These are phyloP conservation scores for Nemania sp. DNA, from an alignment of 2,329 filamentous ascomycete species.

Conservation along the genomic window DNA sequence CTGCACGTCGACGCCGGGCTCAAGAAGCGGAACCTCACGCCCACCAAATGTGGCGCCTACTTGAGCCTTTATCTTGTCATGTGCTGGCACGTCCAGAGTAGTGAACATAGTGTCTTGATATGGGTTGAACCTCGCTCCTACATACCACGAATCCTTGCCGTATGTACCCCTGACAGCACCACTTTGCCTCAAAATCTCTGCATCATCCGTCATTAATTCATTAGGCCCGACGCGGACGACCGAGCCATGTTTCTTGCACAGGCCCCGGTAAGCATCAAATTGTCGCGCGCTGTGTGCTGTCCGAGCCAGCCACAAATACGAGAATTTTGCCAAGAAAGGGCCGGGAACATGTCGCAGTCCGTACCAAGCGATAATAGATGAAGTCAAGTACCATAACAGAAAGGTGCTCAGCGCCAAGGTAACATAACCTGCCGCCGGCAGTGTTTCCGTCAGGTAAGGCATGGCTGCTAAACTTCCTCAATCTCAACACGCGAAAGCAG, in stretches of 20 bases:
- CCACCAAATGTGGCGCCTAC: slow-evolving; percentile 37
- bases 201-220: slow-evolving; percentile 46
- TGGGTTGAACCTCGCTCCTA: slow-evolving; percentile 54
- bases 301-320: slow-evolving; percentile 44
- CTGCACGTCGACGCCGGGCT: slow-evolving; percentile 48
- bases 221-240: slow-evolving; percentile 50
- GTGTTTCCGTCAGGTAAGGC: not conserved
- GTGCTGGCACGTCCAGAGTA: slow-evolving; percentile 47
- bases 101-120: slow-evolving; percentile 58
- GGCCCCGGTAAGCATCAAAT: slow-evolving; percentile 8
- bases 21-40: slow-evolving; percentile 30
- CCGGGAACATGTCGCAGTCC: slow-evolving; percentile 47
- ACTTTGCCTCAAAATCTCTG: slow-evolving; percentile 44
- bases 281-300: slow-evolving; percentile 29
- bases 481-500: not conserved
- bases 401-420: not conserved
- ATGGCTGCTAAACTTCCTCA: not conserved
- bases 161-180: slow-evolving; percentile 44
- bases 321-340: slow-evolving; percentile 43
- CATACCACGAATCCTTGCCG: slow-evolving; percentile 49
- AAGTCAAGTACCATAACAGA: slow-evolving; percentile 4
- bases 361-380: slow-evolving; percentile 31
- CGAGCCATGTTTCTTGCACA: slow-evolving; percentile 33
- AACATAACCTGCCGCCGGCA: not conserved
- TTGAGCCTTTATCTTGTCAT: slow-evolving; percentile 47